Evolutionary conservation across 805 yeast species (phyloP), one percentile per base, ranked within the genome.

Genomic region (Candida fluviatilis): DNA sequence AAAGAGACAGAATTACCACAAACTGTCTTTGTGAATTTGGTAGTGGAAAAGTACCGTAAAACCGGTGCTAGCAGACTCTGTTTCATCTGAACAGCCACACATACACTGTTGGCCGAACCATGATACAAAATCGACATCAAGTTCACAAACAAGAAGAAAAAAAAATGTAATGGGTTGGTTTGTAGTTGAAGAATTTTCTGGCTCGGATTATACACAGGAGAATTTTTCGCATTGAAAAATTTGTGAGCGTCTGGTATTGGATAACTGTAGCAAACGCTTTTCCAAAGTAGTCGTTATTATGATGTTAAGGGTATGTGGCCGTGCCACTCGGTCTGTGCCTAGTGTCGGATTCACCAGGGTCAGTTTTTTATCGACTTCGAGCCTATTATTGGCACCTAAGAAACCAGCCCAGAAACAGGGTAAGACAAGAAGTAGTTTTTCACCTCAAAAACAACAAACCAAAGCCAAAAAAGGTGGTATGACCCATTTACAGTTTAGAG

Each of bases 401-500:
- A 41, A 45, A 8, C 41, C 46, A 7, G 46, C 47, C 28, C 51
- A 40, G 18, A 42, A 48, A 35, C 60, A 48, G 13, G 62, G 59
- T n/a, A 57, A 56, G 49, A 50, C 48, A 19, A 43, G 43, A 30
- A 31, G 37, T 12, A 29, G 36, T 12, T 34, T 43, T 11, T 28
- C 38, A 28, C 46, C 35, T 16, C 35, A 27, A 23, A 34, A 31
- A 23, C 34, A 31, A 39, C 31, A 28, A 35, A 39, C 28, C 18
- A 60, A 59, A 42, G 51, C 48, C 31, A 64, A 57, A 49, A 62
- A 60, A 46, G 56, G 62, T n/a, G 71, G 71, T 36, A 65, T 64
- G 65, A 66, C 71, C 40, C 72, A 65, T 41, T 54, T 61, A 39
- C 50, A 47, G 31, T 68, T 64, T 47, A 54, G 51, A 35, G 68